phyloP scores from a whole-genome alignment of 1,284 basidiomycete species.

The Tausonia pullulans region DNA sequence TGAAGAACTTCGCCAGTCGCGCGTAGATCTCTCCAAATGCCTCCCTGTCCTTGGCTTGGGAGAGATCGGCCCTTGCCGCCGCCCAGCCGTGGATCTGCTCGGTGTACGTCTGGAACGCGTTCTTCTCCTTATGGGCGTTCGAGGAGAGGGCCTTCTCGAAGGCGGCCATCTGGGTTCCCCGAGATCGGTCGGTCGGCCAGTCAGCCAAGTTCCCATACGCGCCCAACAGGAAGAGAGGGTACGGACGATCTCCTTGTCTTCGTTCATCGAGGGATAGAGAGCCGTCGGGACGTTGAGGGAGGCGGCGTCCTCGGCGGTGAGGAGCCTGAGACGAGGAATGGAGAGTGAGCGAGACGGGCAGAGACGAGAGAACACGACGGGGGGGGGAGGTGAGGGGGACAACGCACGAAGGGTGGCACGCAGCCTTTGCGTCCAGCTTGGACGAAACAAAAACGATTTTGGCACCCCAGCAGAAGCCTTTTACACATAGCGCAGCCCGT shows the following conservation, averaged over 20 bases:
- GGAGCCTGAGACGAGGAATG: conserved; percentile 21
- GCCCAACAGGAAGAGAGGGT: background rate
- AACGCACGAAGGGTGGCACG: conserved; percentile 32
- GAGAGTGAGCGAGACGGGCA: background rate
- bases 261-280: conserved; percentile 36
- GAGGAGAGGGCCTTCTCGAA: conserved; percentile 41
- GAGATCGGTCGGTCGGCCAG: background rate
- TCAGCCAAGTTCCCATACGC: background rate
- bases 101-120: conserved; percentile 45
- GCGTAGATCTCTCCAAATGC: too few species aligned
- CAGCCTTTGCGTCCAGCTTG: conserved; percentile 26
- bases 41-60: background rate
- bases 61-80: background rate
- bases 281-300: conserved; percentile 32
- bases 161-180: background rate
- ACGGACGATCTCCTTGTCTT: conserved; percentile 32
- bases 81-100: background rate
- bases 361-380: background rate
- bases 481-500: background rate
- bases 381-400: background rate
- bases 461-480: conserved; percentile 14
- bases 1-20: too few species aligned
- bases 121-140: conserved; percentile 46
- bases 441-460: conserved; percentile 10
- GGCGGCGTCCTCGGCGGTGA: conserved; percentile 32